Evolutionary conservation across 2,329 filamentous ascomycete species (phyloP).

Genomic region (Dothideomycetidae sp.): DNA sequence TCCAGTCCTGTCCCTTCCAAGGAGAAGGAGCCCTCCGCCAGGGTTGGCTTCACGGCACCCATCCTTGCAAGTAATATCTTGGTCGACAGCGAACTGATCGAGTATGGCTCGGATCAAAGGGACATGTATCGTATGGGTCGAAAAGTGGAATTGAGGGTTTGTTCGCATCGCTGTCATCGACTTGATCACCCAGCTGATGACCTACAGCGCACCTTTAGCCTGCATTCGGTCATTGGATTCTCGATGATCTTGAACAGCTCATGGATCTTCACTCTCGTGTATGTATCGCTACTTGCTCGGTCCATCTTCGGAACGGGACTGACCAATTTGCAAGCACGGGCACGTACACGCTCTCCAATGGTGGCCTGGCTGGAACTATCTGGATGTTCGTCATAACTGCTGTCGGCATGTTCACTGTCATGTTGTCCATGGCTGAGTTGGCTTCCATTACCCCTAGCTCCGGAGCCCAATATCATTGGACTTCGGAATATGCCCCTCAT

Average conservation of each 20-base stretch:
- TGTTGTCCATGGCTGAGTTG: conserved; percentile 22
- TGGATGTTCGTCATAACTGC: conserved; percentile 22
- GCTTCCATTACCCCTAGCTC: conserved; percentile 25
- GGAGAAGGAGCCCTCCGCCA: conserved; percentile 2
- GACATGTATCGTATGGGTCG: conserved; percentile 9
- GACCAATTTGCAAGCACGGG: too few species aligned
- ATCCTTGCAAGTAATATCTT: too few species aligned
- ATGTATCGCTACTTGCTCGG: neutral
- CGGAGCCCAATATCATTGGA: conserved; percentile 24
- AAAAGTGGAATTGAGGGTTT: conserved; percentile 7
- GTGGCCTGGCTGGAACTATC: conserved; percentile 23
- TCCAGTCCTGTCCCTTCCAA: conserved; percentile 5
- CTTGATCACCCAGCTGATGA: neutral
- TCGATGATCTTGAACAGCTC: conserved; percentile 20
- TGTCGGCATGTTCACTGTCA: conserved; percentile 22
- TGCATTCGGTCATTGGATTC: conserved; percentile 18
- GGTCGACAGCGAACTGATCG: conserved; percentile 3
- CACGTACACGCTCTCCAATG: conserved; percentile 15
- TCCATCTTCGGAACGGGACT: too few species aligned
- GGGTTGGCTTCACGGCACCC: conserved; percentile 3
- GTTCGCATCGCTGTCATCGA: neutral
- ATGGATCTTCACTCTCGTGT: conserved; percentile 16
- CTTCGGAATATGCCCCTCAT: conserved; percentile 24
- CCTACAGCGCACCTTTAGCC: conserved; percentile 14
- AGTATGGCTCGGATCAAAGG: conserved; percentile 7